These are phyloP conservation scores for Triticum monococcum DNA, from an alignment of 176 grass and related monocot species.

Conservation along the genomic window DNA sequence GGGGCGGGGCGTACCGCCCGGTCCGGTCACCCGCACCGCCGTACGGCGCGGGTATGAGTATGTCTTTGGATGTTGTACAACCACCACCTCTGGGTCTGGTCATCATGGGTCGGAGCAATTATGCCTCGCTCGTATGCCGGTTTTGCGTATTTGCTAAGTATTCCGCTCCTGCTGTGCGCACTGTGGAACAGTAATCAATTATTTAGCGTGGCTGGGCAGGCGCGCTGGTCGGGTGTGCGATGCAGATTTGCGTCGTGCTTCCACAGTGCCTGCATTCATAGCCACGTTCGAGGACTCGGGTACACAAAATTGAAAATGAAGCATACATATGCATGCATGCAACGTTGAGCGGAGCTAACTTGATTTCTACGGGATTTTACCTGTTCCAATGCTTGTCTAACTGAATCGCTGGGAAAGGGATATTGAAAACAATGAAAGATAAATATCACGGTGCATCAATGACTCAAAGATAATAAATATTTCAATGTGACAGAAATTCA, in stretches of 20 bases:
- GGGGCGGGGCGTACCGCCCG: not conserved
- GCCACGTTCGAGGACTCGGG: too few species aligned
- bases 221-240: not conserved
- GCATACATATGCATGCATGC: too few species aligned
- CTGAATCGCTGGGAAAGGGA: too few species aligned
- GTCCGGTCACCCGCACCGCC: not conserved
- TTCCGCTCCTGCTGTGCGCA: not conserved
- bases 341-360: too few species aligned
- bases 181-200: not conserved
- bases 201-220: not conserved
- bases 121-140: not conserved
- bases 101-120: not conserved
- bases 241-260: not conserved
- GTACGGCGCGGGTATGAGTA: slow-evolving; percentile 38
- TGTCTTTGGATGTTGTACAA: slow-evolving; percentile 8
- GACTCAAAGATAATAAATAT: too few species aligned
- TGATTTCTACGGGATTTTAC: too few species aligned
- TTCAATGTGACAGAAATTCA: too few species aligned
- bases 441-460: too few species aligned
- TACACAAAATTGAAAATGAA: too few species aligned
- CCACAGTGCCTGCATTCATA: not conserved
- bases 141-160: slow-evolving; percentile 34
- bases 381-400: too few species aligned
- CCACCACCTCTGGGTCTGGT: not conserved
- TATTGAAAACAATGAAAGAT: too few species aligned